Percentiles rank a stretch among this genome's conserved stretches.
phyloP scores from a whole-genome alignment of 192 early-diverging fungal genomes.

The Pecoramyces ruminantium region DNA sequence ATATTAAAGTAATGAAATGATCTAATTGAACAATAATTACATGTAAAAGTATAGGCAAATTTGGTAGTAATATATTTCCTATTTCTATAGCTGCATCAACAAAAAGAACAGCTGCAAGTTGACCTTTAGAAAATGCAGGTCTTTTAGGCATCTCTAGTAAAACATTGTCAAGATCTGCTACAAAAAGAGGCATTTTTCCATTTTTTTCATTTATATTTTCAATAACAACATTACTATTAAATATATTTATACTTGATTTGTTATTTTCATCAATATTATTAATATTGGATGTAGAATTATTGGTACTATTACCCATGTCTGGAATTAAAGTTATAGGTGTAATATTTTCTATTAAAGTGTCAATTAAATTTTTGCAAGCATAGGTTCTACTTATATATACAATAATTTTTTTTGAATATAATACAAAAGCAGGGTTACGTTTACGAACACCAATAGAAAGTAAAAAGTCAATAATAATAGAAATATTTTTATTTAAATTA shows the following conservation, averaged over 20 bases:
- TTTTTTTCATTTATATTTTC: constrained; percentile 1
- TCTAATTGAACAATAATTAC: constrained; percentile 69
- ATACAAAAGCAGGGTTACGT: constrained; percentile 60
- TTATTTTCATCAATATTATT: background rate
- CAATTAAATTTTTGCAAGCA: constrained; percentile 34
- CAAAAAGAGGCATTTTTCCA: constrained; percentile 13
- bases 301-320: constrained; percentile 2
- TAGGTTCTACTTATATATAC: constrained; percentile 51
- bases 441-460: constrained; percentile 52
- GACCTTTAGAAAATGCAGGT: constrained; percentile 54
- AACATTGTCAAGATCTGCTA: constrained; percentile 52
- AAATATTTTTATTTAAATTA: constrained; percentile 32
- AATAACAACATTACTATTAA: background rate
- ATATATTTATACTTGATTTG: background rate
- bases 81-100: constrained; percentile 67
- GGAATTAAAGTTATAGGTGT: constrained; percentile 53
- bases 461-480: constrained; percentile 49
- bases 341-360: constrained; percentile 43
- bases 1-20: constrained; percentile 52
- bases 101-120: constrained; percentile 56
- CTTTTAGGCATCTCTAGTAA: constrained; percentile 40
- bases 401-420: constrained; percentile 61
- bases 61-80: constrained; percentile 35
- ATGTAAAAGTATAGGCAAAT: constrained; percentile 57
- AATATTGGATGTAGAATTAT: background rate